These are phyloP conservation scores for Acacia acuminata DNA, from an alignment of 306 rosid species.

Conservation along the genomic window DNA sequence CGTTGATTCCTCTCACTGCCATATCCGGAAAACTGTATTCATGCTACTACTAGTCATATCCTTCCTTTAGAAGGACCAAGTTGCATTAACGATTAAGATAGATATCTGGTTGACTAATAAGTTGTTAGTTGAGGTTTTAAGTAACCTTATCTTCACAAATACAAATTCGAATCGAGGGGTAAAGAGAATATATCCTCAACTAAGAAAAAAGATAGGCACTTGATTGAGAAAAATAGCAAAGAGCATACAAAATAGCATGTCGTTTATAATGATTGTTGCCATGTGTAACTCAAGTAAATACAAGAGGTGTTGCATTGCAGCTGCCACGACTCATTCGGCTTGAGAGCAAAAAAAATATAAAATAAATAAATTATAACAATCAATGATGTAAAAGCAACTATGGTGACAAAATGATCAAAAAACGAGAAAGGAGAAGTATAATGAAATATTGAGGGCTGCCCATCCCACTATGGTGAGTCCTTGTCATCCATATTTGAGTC, in stretches of 20 bases:
- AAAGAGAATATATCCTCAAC: no score
- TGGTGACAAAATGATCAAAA: constrained; percentile 32
- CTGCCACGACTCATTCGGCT: neutral
- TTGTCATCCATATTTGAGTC: constrained; percentile 27
- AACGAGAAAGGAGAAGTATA: neutral
- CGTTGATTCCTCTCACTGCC: no score
- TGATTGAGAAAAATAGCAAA: neutral
- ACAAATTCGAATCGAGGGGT: no score
- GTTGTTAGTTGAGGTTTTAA: no score
- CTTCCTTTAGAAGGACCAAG: neutral
- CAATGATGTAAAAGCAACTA: constrained; percentile 20
- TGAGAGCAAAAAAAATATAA: neutral
- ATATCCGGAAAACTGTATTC: no score
- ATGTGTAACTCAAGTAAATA: neutral
- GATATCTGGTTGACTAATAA: no score
- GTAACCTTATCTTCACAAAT: no score
- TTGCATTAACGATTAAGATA: neutral
- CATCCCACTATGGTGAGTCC: constrained; percentile 27
- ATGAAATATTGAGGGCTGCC: constrained; percentile 12
- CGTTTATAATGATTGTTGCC: neutral
- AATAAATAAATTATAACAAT: constrained; percentile 25
- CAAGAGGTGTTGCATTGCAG: neutral
- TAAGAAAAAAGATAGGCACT: no score
- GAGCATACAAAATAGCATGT: neutral
- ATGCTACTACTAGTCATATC: no score